Evolutionary conservation across 2,329 filamentous ascomycete species (phyloP).

Genomic region (Claviceps purpurea): DNA sequence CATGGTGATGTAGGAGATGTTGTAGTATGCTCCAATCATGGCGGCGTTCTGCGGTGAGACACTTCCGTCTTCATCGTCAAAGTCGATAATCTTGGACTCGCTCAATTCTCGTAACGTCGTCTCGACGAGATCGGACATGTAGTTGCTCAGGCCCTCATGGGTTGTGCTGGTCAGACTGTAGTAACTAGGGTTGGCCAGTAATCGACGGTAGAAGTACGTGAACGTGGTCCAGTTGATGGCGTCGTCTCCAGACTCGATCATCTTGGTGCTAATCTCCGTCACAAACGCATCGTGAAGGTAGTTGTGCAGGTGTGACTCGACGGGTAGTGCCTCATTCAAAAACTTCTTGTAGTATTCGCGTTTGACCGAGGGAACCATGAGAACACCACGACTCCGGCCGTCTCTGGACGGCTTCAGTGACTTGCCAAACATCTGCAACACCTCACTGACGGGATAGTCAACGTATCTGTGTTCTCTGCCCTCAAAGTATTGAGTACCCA

Average conservation of each 20-base stretch:
- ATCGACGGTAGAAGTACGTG: slow-evolving; percentile 91
- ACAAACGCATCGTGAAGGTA: slow-evolving; percentile 95
- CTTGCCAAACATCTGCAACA: slow-evolving; percentile 96
- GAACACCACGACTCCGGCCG: slow-evolving; percentile 73
- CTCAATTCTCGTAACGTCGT: slow-evolving; percentile 78
- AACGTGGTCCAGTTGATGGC: slow-evolving; percentile 98
- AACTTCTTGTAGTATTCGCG: slow-evolving; percentile 99
- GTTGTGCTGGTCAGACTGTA: slow-evolving; percentile 82
- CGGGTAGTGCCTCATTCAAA: slow-evolving; percentile 84
- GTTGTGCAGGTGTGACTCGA: slow-evolving; percentile 85
- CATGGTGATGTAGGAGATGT: slow-evolving; percentile 98
- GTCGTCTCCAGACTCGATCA: slow-evolving; percentile 88
- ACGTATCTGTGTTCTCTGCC: slow-evolving; percentile 94
- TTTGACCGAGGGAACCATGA: slow-evolving; percentile 92
- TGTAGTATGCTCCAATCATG: slow-evolving; percentile 98
- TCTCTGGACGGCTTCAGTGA: slow-evolving; percentile 68
- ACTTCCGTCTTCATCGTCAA: slow-evolving; percentile 86
- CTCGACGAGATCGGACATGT: slow-evolving; percentile 89
- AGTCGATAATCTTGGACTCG: slow-evolving; percentile 89
- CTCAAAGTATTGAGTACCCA: slow-evolving; percentile 97
- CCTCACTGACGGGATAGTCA: slow-evolving; percentile 86
- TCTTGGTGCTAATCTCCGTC: slow-evolving; percentile 91
- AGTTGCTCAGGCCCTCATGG: slow-evolving; percentile 85
- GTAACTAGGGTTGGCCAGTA: slow-evolving; percentile 92
- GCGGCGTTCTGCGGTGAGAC: slow-evolving; percentile 85